phyloP scores from a whole-genome alignment of 371 early-diverging fungal species.

The Saksenaea vasiformis region DNA sequence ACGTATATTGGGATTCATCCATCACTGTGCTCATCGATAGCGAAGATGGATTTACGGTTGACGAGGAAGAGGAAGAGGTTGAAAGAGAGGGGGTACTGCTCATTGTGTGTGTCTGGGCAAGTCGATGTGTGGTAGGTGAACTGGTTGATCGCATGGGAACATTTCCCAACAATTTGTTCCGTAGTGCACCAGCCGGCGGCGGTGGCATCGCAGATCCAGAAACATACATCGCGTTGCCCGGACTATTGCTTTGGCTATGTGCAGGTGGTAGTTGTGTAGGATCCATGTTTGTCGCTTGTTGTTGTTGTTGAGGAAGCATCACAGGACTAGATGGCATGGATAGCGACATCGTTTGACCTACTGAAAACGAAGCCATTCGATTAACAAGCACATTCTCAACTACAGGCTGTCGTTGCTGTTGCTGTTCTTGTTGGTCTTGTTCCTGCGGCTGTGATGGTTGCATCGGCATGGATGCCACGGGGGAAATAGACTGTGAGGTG shows the following conservation, averaged over 20 bases:
- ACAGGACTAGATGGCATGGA: slow-evolving; percentile 32
- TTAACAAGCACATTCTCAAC: slow-evolving; percentile 15
- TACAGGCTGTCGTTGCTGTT: slow-evolving; percentile 14
- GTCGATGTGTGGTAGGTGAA: slow-evolving; percentile 13
- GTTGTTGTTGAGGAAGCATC: slow-evolving; percentile 16
- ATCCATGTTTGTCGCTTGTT: background rate
- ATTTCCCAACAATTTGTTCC: slow-evolving; percentile 28
- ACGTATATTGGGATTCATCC: background rate
- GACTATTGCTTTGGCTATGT: background rate
- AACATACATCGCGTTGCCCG: slow-evolving; percentile 31
- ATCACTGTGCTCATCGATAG: background rate
- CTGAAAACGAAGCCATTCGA: slow-evolving; percentile 13
- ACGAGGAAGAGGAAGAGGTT: slow-evolving; percentile 19
- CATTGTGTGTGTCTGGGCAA: background rate
- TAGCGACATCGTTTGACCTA: slow-evolving; percentile 17
- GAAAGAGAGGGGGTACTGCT: slow-evolving; percentile 11
- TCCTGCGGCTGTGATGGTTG: slow-evolving; percentile 6
- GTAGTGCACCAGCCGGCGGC: slow-evolving; percentile 34
- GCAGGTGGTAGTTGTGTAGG: slow-evolving; percentile 8
- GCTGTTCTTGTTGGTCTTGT: slow-evolving; percentile 12
- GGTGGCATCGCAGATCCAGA: slow-evolving; percentile 40
- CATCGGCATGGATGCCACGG: slow-evolving; percentile 4
- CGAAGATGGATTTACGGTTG: slow-evolving; percentile 14
- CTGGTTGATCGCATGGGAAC: slow-evolving; percentile 13
- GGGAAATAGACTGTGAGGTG: slow-evolving; percentile 6